Base-by-base conservation (phyloP, 1,284 basidiomycete species). In the Schizophyllum amplum region DNA sequence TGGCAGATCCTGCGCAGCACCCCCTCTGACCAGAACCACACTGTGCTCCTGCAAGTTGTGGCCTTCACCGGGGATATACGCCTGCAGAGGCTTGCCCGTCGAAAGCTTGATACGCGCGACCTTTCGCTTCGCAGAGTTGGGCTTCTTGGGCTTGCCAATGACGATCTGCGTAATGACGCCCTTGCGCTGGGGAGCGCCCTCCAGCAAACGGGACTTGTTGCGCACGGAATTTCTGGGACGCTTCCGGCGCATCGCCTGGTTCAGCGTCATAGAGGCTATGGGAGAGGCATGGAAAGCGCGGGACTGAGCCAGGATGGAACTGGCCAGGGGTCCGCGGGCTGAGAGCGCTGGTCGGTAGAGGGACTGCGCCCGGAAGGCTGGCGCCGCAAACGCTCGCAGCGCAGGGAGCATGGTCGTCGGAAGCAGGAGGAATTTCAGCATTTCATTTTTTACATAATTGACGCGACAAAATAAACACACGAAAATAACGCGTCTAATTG, bases 41-140 rank as follows among this genome's bases (percentile, higher is more conserved):
- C 87, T 90, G 69, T 99, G 97, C 71, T 99, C 97, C 75, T 99
- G 97, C 66, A 99, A 72, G 69, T 98, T 98, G 72, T 99, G 96
- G 1, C 97, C 97, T 68, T 99, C 97, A 63, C 97, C 97, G 47
- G 91, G 92, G 57, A 99, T 95, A 70, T 98, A 99, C 15, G 95
- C 95, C 73, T 91, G 89, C 58, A 95, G 81, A 47, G 86, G 87
- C 70, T 92, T 89, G 54, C 97, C 97, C 27, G 90, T 96, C 27
- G 87, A 83, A 53, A 99, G 78, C 76, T 96, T 96, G 64, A 99
- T 88, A 68, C 92, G 83, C 48, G 94, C 94, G 59, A 98, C 92
- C 75, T 98, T 99, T 61, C 97, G 91, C 68, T 98, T 94, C 50
- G 95, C 95, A 48, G 96, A 99, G 75, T 99, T 99, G 62, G 97